A percentile compares a stretch with the other conserved stretches of the same genome.
Conservation (phyloP, 345 rosid species). For the Syzygium oleosum region DNA sequence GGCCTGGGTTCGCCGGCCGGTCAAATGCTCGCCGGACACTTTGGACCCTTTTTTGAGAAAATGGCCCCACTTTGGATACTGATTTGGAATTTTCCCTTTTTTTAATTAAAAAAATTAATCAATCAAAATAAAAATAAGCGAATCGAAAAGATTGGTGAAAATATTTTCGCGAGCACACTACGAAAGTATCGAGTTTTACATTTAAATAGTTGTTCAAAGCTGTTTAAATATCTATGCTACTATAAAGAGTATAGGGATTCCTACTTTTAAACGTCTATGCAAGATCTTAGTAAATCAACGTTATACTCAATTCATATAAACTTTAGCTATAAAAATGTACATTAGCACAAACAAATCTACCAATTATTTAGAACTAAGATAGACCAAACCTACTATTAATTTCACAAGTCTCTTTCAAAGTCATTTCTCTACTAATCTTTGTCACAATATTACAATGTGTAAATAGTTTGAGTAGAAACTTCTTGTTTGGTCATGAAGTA, state of each 20-base stretch:
- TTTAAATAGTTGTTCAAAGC: background rate
- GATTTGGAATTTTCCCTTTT: too few species aligned
- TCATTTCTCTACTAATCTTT: background rate
- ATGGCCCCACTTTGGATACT: too few species aligned
- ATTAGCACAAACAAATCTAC: background rate
- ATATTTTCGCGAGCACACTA: background rate
- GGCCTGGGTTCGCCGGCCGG: too few species aligned
- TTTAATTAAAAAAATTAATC: background rate
- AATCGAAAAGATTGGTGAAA: background rate
- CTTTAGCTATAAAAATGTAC: background rate
- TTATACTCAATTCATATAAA: background rate
- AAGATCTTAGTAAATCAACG: background rate
- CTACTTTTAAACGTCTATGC: too few species aligned
- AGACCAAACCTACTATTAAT: background rate
- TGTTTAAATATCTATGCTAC: background rate
- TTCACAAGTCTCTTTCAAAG: background rate
- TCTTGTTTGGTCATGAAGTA: background rate
- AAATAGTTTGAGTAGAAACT: background rate
- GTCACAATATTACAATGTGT: background rate
- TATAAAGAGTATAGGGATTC: background rate
- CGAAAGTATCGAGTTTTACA: background rate
- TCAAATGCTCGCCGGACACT: too few species aligned
- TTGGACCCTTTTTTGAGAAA: too few species aligned
- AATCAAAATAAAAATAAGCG: background rate
- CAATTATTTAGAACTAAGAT: too few species aligned